A percentile compares a stretch with the other conserved stretches of the same genome.
These are phyloP conservation scores for Cenchrus americanus DNA, from an alignment of 176 grass and related monocot genomes.

Conservation along the genomic window DNA sequence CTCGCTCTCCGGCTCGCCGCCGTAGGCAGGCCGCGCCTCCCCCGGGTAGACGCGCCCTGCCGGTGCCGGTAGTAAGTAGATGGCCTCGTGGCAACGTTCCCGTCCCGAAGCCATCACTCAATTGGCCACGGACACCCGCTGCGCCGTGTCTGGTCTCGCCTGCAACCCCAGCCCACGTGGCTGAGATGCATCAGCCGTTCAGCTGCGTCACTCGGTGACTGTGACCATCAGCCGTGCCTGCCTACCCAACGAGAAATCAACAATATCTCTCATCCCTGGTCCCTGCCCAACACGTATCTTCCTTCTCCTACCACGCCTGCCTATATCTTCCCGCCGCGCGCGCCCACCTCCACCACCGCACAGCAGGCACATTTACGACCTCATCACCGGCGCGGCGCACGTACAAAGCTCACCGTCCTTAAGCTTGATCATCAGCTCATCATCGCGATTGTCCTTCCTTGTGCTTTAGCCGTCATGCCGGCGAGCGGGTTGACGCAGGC, in stretches of 20 bases:
- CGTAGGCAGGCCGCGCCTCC: too few species aligned
- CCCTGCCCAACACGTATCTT: neutral
- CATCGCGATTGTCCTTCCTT: too few species aligned
- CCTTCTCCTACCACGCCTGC: too few species aligned
- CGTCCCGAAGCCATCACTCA: neutral
- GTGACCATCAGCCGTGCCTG: neutral
- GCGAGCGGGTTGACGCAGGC: neutral
- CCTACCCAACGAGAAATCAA: neutral
- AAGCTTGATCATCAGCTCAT: neutral
- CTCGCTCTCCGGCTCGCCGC: too few species aligned
- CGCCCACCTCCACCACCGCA: neutral
- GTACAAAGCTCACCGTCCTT: too few species aligned
- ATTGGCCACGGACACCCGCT: neutral
- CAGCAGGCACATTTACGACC: neutral
- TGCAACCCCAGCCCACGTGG: slow-evolving; percentile 8
- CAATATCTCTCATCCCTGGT: neutral
- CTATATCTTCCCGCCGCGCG: neutral
- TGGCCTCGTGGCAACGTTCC: too few species aligned
- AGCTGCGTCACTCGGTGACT: neutral
- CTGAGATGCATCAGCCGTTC: neutral
- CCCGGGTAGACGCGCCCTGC: too few species aligned
- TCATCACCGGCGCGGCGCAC: too few species aligned
- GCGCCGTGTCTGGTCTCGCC: neutral
- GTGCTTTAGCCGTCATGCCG: neutral
- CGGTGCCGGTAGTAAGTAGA: too few species aligned